Base-by-base conservation (phyloP, 345 rosid species). In the Trapa incisa region DNA sequence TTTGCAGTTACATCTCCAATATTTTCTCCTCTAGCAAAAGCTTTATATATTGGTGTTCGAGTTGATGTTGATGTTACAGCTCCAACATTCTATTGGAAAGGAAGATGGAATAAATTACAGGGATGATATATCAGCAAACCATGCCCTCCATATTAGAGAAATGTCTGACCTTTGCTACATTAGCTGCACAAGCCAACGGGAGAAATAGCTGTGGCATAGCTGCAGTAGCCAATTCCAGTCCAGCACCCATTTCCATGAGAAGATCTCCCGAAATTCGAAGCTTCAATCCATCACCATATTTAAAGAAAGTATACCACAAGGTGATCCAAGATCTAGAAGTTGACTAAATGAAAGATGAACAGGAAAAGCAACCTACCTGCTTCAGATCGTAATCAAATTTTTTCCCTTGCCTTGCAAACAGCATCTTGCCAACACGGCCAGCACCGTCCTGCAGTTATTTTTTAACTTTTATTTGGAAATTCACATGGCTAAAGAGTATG, bases 1-100 rank as follows among this genome's bases (percentile, higher is more conserved):
- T 94, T 94, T 29, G 99, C 96, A 68, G 99, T 94, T 69, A 94
- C 97, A 82, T 94, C 99, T 62, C 99, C 99, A 36, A 91, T 91
- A 79, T 94, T 94, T 74, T 94, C 99, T 74, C 99, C 99, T 80
- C 79, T 87, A 64, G 99, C 97, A 85, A 94, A 94, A 70, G 97
- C 99, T 82, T 91, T 94, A 79, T 94, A 94, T 66, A 94, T 94
- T 0, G 99, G 99, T 22, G 99, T 89, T 48, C 97, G 91, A 58
- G 99, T 94, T 65, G 99, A 91, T 2, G 99, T 91, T 71, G 97
- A 94, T 62, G 99, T 91, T 68, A 94, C 97, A 57, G 99, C 99
- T 56, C 89, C 96, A 81, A 94, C 99, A 79, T 91, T 94, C 99
- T 94, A 58, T 32, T 22, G 12, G 11, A 58, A 32, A 58, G 9